A percentile compares a stretch with the other conserved stretches of the same genome.
phyloP scores from a whole-genome alignment of 208 protist genomes.

The Endotrypanum monterogeii region DNA sequence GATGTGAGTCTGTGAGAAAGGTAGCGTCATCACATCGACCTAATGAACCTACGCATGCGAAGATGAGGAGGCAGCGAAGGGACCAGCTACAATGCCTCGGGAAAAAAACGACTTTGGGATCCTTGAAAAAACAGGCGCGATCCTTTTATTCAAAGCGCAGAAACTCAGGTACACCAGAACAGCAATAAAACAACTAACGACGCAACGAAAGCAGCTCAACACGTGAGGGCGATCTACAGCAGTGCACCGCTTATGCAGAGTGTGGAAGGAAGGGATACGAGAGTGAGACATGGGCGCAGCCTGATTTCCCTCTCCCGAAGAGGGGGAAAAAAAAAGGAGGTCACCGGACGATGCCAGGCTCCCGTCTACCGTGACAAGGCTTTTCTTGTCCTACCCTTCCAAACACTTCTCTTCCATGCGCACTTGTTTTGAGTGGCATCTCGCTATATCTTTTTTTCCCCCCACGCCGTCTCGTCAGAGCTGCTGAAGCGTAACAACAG shows the following conservation, averaged over 20 bases:
- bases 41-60: background rate
- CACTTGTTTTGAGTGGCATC: background rate
- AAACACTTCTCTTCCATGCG: constrained; percentile 1
- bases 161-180: too few species aligned
- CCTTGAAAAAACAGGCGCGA: too few species aligned
- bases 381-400: background rate
- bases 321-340: background rate
- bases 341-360: too few species aligned
- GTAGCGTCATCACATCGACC: background rate
- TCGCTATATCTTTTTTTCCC: background rate
- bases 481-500: constrained; percentile 61
- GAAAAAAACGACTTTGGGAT: too few species aligned
- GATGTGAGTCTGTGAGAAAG: background rate
- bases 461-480: constrained; percentile 22
- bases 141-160: too few species aligned
- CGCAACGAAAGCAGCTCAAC: background rate
- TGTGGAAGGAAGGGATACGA: background rate
- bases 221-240: too few species aligned
- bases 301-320: background rate
- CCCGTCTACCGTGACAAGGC: background rate
- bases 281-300: background rate
- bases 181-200: too few species aligned
- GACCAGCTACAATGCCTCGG: too few species aligned
- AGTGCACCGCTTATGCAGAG: background rate
- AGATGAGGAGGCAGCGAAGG: background rate